phyloP scores from a whole-genome alignment of 805 yeast species.

The Yarrowia divulgata region DNA sequence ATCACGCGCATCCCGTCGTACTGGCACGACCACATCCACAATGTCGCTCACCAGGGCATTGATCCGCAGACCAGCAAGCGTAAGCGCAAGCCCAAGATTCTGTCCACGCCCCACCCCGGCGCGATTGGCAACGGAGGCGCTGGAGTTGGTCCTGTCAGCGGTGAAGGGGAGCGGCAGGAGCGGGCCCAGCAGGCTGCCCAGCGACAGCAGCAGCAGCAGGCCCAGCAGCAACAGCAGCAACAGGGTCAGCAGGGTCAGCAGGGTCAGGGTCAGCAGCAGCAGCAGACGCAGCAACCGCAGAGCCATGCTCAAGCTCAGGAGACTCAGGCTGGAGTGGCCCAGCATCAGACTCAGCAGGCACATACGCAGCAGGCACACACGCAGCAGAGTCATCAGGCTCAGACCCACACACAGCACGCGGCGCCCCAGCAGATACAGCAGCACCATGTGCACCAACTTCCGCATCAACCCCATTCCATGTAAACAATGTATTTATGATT shows the following conservation, averaged over 20 bases:
- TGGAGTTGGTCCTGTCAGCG: constrained; percentile 32
- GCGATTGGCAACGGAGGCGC: constrained; percentile 32
- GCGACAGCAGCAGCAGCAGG: constrained; percentile 27
- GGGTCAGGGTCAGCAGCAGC: not conserved
- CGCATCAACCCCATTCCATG: constrained; percentile 36
- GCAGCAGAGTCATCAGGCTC: not conserved
- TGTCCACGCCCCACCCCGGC: constrained; percentile 27
- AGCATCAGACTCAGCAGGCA: not conserved
- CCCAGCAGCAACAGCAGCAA: constrained; percentile 23
- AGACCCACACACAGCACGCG: constrained; percentile 4
- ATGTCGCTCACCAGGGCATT: constrained; percentile 45
- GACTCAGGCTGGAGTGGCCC: not conserved
- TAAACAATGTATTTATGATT: constrained; percentile 32
- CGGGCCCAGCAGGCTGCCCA: constrained; percentile 31
- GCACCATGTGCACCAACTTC: constrained; percentile 33
- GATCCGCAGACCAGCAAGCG: constrained; percentile 45
- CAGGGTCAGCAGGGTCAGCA: constrained; percentile 22
- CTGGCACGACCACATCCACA: constrained; percentile 46
- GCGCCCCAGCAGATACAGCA: constrained; percentile 32
- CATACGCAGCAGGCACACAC: not conserved
- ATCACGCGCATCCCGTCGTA: constrained; percentile 46
- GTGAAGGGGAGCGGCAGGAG: constrained; percentile 35
- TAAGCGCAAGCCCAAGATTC: constrained; percentile 37
- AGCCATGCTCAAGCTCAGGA: not conserved
- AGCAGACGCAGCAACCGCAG: not conserved